phyloP scores from a whole-genome alignment of 176 grass and related monocot species.

The Coix lacrymajobi region DNA sequence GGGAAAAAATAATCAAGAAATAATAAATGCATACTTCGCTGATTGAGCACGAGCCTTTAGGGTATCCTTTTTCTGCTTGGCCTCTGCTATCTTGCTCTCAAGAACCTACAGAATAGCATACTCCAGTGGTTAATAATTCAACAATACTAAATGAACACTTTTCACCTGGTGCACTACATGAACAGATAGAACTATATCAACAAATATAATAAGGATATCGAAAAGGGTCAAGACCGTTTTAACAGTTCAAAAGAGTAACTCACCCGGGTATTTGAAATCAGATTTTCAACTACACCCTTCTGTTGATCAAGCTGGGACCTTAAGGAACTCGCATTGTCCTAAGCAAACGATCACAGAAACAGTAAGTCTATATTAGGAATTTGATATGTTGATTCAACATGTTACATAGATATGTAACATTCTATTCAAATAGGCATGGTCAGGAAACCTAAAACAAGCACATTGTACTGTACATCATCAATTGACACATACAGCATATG shows the following conservation, averaged over 20 bases:
- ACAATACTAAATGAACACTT: not conserved
- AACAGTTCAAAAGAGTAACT: not conserved
- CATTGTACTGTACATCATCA: not conserved
- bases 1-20: not conserved
- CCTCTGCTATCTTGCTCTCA: conserved; percentile 98
- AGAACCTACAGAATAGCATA: conserved; percentile 61
- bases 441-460: not conserved
- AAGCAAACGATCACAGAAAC: conserved; percentile 22
- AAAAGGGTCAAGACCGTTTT: not conserved
- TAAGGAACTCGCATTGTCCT: conserved; percentile 95
- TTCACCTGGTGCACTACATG: not conserved
- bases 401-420: not conserved
- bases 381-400: conserved; percentile 9
- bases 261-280: conserved; percentile 88
- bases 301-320: conserved; percentile 93
- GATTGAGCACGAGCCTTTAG: conserved; percentile 98
- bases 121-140: not conserved
- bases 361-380: conserved; percentile 10
- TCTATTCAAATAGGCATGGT: not conserved
- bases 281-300: conserved; percentile 83
- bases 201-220: not conserved
- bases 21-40: conserved; percentile 60
- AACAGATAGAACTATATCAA: not conserved
- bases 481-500: conserved; percentile 82
- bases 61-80: conserved; percentile 97